phyloP scores from a whole-genome alignment of 2,329 filamentous ascomycete species.

The Aureobasidium sp. region DNA sequence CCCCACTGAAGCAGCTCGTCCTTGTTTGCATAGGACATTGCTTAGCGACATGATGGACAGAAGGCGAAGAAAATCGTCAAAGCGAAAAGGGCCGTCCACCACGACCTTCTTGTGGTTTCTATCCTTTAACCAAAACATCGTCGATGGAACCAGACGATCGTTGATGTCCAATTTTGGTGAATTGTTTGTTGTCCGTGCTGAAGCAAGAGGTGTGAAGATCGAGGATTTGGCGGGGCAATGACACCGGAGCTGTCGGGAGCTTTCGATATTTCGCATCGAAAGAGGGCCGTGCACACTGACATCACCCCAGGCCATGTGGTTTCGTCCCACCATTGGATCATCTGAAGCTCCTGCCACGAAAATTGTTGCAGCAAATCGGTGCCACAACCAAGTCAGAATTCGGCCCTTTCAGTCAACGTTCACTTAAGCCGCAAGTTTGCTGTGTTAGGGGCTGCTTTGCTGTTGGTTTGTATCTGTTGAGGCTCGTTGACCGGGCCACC shows the following conservation, averaged over 20 bases:
- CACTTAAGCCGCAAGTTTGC: not conserved
- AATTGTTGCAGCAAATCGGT: not conserved
- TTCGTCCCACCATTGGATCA: not conserved
- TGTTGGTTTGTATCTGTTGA: constrained; percentile 11
- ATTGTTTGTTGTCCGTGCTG: constrained; percentile 4
- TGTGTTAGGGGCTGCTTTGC: not conserved
- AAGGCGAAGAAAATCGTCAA: not conserved
- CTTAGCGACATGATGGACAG: not conserved
- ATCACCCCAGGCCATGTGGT: not conserved
- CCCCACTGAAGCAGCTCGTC: not conserved
- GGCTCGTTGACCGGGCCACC: constrained; percentile 10
- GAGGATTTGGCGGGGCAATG: constrained; percentile 12
- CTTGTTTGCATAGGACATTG: not conserved
- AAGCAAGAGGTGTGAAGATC: constrained; percentile 8
- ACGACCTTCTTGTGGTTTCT: not conserved
- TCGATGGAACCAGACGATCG: constrained; percentile 12
- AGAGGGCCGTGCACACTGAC: not conserved
- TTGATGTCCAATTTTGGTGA: constrained; percentile 3
- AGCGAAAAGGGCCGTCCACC: not conserved
- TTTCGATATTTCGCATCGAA: not conserved
- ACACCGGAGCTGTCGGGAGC: constrained; percentile 6
- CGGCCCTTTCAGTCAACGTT: not conserved
- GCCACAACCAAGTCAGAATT: not conserved
- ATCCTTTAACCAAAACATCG: not conserved
- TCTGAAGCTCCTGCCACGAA: not conserved